Conservation (phyloP, 768 basidiomycete genomes). For the Mycena belliarum region DNA sequence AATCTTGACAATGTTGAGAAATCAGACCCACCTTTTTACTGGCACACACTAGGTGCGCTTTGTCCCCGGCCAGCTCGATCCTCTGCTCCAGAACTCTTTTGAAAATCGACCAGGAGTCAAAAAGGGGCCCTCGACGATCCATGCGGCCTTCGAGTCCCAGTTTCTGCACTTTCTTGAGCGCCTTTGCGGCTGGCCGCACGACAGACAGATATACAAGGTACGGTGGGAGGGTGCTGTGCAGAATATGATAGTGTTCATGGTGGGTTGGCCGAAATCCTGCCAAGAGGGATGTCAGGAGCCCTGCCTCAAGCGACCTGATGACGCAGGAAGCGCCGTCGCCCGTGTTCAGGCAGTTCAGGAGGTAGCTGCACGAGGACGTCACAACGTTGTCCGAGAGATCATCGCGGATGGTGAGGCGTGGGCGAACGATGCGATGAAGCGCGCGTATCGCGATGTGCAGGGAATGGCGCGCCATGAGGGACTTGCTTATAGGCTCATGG, state of each 20-base stretch:
- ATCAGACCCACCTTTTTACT: neutral
- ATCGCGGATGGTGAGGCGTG: neutral
- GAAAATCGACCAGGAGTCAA: neutral
- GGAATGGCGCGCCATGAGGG: neutral
- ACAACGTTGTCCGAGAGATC: neutral
- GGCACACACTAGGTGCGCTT: neutral
- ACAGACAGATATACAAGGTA: slow-evolving; percentile 1
- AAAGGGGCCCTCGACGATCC: neutral
- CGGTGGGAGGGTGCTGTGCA: neutral
- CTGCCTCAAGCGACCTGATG: slow-evolving; percentile 1
- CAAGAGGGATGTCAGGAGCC: neutral
- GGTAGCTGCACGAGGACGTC: neutral
- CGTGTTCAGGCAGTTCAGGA: neutral
- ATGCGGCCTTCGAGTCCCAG: neutral
- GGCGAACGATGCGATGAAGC: neutral
- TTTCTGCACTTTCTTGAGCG: neutral
- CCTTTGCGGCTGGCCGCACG: slow-evolving; percentile 3
- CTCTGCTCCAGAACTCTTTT: neutral
- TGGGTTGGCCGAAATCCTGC: neutral
- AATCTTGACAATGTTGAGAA: neutral
- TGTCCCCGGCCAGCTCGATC: neutral
- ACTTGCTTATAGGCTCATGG: neutral
- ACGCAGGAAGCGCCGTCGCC: neutral
- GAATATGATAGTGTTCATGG: neutral
- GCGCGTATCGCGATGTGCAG: neutral